A percentile compares a stretch with the other conserved stretches of the same genome.
Evolutionary conservation across 2,329 filamentous ascomycete species (phyloP).

Genomic region (Gaeumannomyces sp.): DNA sequence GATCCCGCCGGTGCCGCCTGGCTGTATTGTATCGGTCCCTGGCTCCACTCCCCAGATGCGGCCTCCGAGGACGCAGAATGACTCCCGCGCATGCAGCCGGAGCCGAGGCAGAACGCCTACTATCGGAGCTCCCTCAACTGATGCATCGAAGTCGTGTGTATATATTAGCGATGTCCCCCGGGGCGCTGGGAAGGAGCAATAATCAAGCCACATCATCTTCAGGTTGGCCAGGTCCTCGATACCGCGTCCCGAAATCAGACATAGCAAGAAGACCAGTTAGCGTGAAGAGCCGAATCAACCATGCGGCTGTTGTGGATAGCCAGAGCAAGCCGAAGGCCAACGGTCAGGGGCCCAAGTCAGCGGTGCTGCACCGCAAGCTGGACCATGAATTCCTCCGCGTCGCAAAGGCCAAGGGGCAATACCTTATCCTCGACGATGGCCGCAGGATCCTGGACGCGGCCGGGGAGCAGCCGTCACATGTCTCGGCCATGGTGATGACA

Average conservation of each 20-base stretch:
- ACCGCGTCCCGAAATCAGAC: not conserved
- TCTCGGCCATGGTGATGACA: constrained; percentile 37
- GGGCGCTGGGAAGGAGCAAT: not conserved
- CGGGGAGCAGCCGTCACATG: constrained; percentile 41
- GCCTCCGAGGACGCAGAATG: too few species aligned
- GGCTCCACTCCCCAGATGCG: not conserved
- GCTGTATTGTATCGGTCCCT: not conserved
- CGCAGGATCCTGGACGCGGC: constrained; percentile 37
- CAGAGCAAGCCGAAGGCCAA: not conserved
- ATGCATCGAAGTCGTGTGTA: not conserved
- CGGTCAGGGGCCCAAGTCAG: constrained; percentile 19
- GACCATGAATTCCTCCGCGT: constrained; percentile 26
- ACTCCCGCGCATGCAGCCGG: not conserved
- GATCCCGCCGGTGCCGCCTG: not conserved
- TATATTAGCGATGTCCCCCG: not conserved
- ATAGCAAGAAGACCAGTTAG: not conserved
- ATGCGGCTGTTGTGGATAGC: not conserved
- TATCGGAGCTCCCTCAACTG: not conserved
- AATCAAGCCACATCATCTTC: too few species aligned
- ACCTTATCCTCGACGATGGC: constrained; percentile 34
- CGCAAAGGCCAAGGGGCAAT: constrained; percentile 29
- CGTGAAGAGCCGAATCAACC: not conserved
- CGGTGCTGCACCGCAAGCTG: constrained; percentile 34
- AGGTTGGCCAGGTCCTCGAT: not conserved
- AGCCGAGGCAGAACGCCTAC: not conserved